Conservation (phyloP, 345 rosid genomes). For the Balakata baccata region DNA sequence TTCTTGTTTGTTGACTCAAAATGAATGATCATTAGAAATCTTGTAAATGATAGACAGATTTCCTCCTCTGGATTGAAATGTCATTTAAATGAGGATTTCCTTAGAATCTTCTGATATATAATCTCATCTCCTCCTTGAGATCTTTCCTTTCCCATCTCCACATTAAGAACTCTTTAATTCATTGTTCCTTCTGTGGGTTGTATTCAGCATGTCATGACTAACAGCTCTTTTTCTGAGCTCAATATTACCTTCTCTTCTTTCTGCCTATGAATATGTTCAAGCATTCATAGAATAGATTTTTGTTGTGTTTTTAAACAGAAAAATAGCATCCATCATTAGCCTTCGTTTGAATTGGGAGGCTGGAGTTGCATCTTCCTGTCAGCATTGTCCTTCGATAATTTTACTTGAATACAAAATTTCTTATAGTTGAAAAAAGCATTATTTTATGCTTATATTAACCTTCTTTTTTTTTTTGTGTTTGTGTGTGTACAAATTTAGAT, state of each 20-base stretch:
- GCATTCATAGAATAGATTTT: background rate
- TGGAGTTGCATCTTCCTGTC: background rate
- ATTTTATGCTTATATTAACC: background rate
- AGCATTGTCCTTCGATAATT: background rate
- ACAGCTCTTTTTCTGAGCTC: background rate
- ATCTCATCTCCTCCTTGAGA: background rate
- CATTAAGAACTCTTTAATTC: conserved; percentile 3
- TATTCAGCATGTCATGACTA: background rate
- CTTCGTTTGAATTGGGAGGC: background rate
- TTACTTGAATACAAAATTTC: background rate
- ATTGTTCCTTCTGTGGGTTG: background rate
- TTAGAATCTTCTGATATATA: background rate
- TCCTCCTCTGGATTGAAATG: background rate
- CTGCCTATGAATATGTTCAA: background rate
- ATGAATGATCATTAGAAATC: background rate
- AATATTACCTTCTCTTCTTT: background rate
- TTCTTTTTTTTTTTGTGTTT: background rate
- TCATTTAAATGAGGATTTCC: background rate
- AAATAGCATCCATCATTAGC: background rate
- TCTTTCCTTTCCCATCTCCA: background rate
- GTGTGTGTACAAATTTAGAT: conserved; percentile 11
- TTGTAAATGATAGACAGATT: background rate
- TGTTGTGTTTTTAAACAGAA: background rate
- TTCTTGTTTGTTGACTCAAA: background rate
- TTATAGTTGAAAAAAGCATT: too few relatives aligned